Percentiles rank a stretch among this genome's conserved stretches.
Conservation (phyloP, 2,329 filamentous ascomycete species). For the Colletotrichum sp. region DNA sequence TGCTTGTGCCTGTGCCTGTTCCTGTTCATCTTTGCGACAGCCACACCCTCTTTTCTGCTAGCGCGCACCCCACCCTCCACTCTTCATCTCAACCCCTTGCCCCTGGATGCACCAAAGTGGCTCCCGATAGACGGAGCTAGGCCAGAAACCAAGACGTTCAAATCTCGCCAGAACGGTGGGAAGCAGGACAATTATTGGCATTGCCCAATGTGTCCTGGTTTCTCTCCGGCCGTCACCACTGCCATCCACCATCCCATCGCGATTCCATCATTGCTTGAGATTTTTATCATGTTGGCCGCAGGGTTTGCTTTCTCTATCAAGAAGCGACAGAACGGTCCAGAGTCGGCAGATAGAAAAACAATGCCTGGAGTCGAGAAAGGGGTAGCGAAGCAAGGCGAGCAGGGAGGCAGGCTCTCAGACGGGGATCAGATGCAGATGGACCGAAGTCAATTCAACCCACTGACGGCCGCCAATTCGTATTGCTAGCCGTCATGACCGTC, state of each 20-base stretch:
- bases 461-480: background rate
- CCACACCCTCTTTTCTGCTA: background rate
- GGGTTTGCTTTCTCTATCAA: background rate
- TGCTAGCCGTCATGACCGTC: background rate
- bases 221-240: background rate
- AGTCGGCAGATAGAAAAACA: background rate
- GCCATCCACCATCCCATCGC: background rate
- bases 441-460: background rate
- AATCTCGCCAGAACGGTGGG: constrained; percentile 27
- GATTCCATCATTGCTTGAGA: background rate
- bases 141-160: constrained; percentile 28
- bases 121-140: constrained; percentile 17
- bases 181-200: constrained; percentile 12
- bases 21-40: background rate
- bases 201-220: background rate
- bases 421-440: background rate
- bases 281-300: background rate
- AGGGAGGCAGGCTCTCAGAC: background rate
- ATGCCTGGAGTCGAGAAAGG: background rate
- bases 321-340: background rate
- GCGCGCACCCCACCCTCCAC: background rate
- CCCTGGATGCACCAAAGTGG: constrained; percentile 20
- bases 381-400: background rate
- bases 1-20: background rate
- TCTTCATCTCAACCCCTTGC: constrained; percentile 12